Conservation (phyloP, 2,329 filamentous ascomycete genomes). For the Cordyceps tenuipes region DNA sequence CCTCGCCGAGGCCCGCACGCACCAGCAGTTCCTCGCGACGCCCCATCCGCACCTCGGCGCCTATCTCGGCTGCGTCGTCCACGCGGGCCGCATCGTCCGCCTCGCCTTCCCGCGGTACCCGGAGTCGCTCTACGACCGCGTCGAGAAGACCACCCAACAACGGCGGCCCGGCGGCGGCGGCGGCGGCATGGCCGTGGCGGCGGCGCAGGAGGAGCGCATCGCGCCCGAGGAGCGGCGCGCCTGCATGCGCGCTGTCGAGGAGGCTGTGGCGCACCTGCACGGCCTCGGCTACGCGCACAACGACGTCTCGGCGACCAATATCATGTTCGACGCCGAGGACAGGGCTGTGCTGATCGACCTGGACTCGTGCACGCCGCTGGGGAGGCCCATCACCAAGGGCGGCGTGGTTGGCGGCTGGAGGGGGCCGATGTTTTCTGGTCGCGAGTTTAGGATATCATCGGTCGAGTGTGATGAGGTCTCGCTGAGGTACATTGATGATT, state of each 20-base stretch:
- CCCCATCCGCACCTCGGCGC: background rate
- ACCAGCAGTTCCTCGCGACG: background rate
- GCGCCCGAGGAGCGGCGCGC: background rate
- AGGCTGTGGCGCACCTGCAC: background rate
- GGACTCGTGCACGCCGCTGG: background rate
- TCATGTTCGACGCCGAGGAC: background rate
- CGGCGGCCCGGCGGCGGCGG: no score
- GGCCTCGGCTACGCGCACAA: background rate
- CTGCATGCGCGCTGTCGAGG: background rate
- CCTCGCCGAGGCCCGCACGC: background rate
- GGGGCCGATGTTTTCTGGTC: background rate
- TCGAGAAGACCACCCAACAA: no score
- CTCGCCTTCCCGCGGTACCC: background rate
- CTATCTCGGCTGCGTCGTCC: background rate
- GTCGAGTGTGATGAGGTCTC: background rate
- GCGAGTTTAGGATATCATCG: background rate
- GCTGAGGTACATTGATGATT: background rate
- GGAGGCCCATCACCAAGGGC: background rate
- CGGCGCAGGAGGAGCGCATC: background rate
- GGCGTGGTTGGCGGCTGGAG: background rate
- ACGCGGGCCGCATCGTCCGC: background rate
- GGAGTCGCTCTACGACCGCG: background rate
- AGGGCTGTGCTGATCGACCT: background rate
- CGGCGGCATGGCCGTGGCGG: no score
- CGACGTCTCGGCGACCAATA: background rate